phyloP scores from a whole-genome alignment of 495 filamentous ascomycete genomes.

The Daldinia bambusicola region DNA sequence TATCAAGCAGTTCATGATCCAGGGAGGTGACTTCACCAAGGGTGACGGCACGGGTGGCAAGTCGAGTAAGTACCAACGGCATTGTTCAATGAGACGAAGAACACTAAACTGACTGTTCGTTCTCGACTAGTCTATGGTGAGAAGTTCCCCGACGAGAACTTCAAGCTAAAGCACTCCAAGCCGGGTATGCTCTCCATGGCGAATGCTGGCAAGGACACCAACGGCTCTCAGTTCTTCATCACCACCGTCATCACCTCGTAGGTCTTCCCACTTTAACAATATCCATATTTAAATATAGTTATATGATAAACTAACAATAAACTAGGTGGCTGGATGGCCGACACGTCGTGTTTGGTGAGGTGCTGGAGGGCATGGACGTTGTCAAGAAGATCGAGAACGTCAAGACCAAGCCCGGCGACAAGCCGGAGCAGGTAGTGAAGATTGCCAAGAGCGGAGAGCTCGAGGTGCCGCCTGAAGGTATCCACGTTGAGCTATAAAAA shows the following conservation, averaged over 20 bases:
- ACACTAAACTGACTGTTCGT: constrained; percentile 19
- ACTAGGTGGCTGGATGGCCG: constrained; percentile 85
- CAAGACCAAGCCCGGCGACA: constrained; percentile 76
- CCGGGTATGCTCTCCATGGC: constrained; percentile 83
- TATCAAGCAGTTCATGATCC: constrained; percentile 99
- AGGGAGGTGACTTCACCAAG: constrained; percentile 98
- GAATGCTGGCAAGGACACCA: constrained; percentile 97
- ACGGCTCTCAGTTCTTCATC: constrained; percentile 99
- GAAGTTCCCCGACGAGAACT: constrained; percentile 98
- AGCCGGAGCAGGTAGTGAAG: constrained; percentile 78
- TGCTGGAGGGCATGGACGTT: constrained; percentile 90
- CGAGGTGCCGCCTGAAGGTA: constrained; percentile 92
- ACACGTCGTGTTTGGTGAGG: constrained; percentile 92
- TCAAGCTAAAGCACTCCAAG: constrained; percentile 90
- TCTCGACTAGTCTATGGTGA: constrained; percentile 77
- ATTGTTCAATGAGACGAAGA: not conserved
- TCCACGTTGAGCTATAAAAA: constrained; percentile 90
- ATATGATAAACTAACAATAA: constrained; percentile 28
- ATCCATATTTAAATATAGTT: not conserved
- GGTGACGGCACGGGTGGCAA: constrained; percentile 97
- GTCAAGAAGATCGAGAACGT: constrained; percentile 88
- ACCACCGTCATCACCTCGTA: constrained; percentile 86
- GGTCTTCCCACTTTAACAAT: constrained; percentile 45
- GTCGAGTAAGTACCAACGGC: constrained; percentile 67
- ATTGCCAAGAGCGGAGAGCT: constrained; percentile 96